Evolutionary conservation across 2,329 filamentous ascomycete species (phyloP).

Genomic region (Beauveria bassiana): DNA sequence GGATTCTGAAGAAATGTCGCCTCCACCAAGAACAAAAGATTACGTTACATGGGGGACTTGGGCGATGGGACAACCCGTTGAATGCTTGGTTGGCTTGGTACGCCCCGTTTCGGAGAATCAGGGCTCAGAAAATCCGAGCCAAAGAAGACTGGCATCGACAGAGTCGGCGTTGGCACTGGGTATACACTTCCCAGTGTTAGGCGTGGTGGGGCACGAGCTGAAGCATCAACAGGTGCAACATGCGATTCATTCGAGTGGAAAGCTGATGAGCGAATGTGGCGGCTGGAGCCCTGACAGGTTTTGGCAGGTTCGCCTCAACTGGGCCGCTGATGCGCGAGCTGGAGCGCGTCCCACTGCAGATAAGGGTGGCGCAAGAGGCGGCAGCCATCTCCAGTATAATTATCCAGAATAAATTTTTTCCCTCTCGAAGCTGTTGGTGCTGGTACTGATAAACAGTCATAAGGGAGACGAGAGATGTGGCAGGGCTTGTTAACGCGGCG

Average conservation of each 20-base stretch:
- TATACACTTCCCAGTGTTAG: not conserved
- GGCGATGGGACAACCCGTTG: no score
- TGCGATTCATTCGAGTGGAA: slow-evolving; percentile 2
- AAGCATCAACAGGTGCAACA: not conserved
- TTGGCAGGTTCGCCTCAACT: slow-evolving; percentile 1
- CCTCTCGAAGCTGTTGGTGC: not conserved
- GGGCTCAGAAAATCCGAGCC: no score
- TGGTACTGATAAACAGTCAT: no score
- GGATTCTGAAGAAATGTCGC: not conserved
- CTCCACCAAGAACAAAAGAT: not conserved
- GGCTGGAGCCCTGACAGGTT: not conserved
- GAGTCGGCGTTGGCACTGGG: not conserved
- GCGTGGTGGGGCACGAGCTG: not conserved
- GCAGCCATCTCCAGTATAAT: not conserved
- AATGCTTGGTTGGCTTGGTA: no score
- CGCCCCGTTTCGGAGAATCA: no score
- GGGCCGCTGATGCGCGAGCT: not conserved
- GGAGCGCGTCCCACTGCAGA: slow-evolving; percentile 3
- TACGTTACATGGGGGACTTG: not conserved
- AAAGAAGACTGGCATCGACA: not conserved
- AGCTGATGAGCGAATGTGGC: not conserved
- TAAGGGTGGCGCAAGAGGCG: not conserved
- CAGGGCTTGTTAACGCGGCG: no score
- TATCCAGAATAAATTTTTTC: not conserved
- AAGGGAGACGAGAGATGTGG: no score